Conservation (phyloP, 768 basidiomycete species). For the Hirschioporus abietinus region DNA sequence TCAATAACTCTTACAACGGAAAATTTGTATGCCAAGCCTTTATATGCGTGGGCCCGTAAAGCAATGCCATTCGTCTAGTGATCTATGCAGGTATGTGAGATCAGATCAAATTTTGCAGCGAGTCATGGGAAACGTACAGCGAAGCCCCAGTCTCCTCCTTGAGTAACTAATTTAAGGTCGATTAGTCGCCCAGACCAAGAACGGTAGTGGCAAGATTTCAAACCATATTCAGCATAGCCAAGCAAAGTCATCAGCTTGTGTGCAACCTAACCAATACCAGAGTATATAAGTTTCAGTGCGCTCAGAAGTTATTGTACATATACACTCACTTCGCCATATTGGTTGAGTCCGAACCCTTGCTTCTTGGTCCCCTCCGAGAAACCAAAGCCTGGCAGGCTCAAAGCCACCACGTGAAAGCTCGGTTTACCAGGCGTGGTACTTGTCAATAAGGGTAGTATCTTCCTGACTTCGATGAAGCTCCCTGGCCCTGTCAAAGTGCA, state of each 20-base stretch:
- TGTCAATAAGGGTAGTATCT: constrained; percentile 50
- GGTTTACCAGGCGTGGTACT: constrained; percentile 37
- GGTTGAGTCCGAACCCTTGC: constrained; percentile 41
- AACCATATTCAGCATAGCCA: constrained; percentile 48
- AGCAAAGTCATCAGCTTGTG: constrained; percentile 45
- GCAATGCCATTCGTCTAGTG: constrained; percentile 25
- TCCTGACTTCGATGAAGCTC: constrained; percentile 50
- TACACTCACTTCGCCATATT: constrained; percentile 48
- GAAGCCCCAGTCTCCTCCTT: constrained; percentile 46
- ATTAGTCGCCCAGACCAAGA: neutral
- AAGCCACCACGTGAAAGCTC: constrained; percentile 57
- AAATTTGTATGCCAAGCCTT: constrained; percentile 52
- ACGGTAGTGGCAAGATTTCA: constrained; percentile 7
- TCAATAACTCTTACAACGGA: constrained; percentile 29
- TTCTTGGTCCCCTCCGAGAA: constrained; percentile 55
- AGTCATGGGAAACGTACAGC: constrained; percentile 22
- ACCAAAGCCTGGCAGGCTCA: constrained; percentile 55
- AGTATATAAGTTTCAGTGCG: too few species aligned
- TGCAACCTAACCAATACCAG: constrained; percentile 25
- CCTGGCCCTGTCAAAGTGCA: constrained; percentile 47
- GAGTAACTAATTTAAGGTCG: constrained; percentile 30
- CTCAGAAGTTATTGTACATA: too few species aligned
- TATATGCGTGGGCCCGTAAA: constrained; percentile 35
- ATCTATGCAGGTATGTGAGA: constrained; percentile 24
- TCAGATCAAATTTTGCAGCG: neutral